These are phyloP conservation scores for Dactylellina cionopaga DNA, from an alignment of 2,329 filamentous ascomycete genomes.

Conservation along the genomic window DNA sequence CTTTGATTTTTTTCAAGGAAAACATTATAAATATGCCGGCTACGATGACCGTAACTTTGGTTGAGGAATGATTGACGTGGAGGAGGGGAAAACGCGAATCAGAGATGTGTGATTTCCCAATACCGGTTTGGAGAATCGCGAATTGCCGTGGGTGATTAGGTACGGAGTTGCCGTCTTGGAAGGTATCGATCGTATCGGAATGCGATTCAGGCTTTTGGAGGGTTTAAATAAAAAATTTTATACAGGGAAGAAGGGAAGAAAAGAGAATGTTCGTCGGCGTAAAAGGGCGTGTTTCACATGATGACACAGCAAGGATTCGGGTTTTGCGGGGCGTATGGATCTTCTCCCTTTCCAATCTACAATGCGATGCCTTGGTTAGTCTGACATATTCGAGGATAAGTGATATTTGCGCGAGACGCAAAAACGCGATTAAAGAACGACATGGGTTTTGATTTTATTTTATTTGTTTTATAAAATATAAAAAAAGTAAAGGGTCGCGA, in stretches of 20 bases:
- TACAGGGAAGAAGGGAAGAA: slow-evolving; percentile 40
- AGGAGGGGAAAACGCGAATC: slow-evolving; percentile 13
- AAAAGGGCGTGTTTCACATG: slow-evolving; percentile 72
- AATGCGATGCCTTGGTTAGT: slow-evolving; percentile 48
- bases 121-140: slow-evolving; percentile 23
- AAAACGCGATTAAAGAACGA: slow-evolving; percentile 24
- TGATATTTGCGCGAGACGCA: slow-evolving; percentile 55
- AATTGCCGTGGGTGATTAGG: slow-evolving; percentile 5
- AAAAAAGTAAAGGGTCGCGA: slow-evolving; percentile 15
- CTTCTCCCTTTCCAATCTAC: slow-evolving; percentile 86
- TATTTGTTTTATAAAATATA: no score
- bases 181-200: slow-evolving; percentile 11
- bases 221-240: slow-evolving; percentile 40
- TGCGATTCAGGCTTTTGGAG: slow-evolving; percentile 16
- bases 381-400: slow-evolving; percentile 3
- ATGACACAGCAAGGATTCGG: slow-evolving; percentile 91
- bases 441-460: no score
- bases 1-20: slow-evolving; percentile 31
- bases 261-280: slow-evolving; percentile 37
- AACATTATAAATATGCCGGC: slow-evolving; percentile 39
- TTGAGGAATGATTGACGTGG: neutral
- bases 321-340: slow-evolving; percentile 97
- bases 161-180: slow-evolving; percentile 20
- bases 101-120: neutral
- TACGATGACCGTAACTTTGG: slow-evolving; percentile 31